Percentiles rank a stretch among this genome's conserved stretches.
These are phyloP conservation scores for Globisporangium recalcitrans DNA, from an alignment of 352 stramenopile species.

Conservation along the genomic window DNA sequence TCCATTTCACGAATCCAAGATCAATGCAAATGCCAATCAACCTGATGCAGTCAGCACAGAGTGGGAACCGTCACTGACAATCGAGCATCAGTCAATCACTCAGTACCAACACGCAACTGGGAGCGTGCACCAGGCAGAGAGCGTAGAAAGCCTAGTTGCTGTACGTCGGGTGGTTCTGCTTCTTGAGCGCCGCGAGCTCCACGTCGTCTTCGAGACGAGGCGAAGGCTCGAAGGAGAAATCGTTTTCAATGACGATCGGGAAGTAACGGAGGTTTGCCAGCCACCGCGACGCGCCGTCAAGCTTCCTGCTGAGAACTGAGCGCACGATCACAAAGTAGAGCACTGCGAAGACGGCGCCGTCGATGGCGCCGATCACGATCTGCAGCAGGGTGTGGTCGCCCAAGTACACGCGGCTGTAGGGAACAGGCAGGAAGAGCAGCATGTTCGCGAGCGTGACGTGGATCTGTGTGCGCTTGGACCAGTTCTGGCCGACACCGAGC, in stretches of 20 bases:
- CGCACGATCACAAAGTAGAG: constrained; percentile 44
- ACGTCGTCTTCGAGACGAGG: not conserved
- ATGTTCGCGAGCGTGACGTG: constrained; percentile 10
- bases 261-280: not conserved
- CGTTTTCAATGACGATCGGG: constrained; percentile 12
- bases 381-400: constrained; percentile 53
- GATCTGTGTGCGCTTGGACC: constrained; percentile 17
- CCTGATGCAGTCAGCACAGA: not conserved
- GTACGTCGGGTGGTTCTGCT: not conserved
- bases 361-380: constrained; percentile 30
- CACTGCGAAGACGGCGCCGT: constrained; percentile 34
- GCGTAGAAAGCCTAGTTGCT: not conserved
- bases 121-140: not conserved
- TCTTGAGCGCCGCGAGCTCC: constrained; percentile 9
- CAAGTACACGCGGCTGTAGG: constrained; percentile 56
- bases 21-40: too few species aligned
- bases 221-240: constrained; percentile 3
- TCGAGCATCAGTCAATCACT: not conserved
- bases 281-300: constrained; percentile 5
- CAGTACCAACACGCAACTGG: not conserved
- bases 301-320: constrained; percentile 25
- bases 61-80: not conserved
- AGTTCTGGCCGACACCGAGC: constrained; percentile 28
- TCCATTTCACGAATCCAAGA: too few species aligned
- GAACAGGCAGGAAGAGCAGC: constrained; percentile 41